Percentiles rank a stretch among this genome's conserved stretches.
Conservation (phyloP, 2,329 filamentous ascomycete genomes). For the Xylariaceae sp. region DNA sequence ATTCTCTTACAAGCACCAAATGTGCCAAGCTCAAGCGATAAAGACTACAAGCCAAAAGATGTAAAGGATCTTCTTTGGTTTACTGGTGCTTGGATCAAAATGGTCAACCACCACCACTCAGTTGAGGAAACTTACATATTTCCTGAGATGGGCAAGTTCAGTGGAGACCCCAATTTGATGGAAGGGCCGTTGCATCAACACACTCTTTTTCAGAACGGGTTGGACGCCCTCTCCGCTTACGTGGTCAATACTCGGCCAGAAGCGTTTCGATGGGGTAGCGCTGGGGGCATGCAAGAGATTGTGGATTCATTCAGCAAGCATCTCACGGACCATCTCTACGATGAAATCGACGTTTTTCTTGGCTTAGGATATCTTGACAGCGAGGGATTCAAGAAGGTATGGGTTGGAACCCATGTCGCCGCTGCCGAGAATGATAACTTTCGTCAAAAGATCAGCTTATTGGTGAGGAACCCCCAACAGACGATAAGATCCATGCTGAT, state of each 20-base stretch:
- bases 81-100: constrained; percentile 31
- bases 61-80: constrained; percentile 29
- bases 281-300: constrained; percentile 23
- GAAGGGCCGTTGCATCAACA: constrained; percentile 32
- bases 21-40: constrained; percentile 12
- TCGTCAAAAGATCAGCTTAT: constrained; percentile 1
- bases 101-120: constrained; percentile 34
- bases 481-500: background rate
- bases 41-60: constrained; percentile 12
- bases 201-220: constrained; percentile 28
- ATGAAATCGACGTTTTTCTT: constrained; percentile 27
- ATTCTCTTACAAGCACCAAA: constrained; percentile 32
- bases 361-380: constrained; percentile 20
- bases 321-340: constrained; percentile 28
- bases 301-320: constrained; percentile 23
- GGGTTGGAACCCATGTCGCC: constrained; percentile 16
- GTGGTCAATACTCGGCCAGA: constrained; percentile 21
- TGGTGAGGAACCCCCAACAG: constrained; percentile 12
- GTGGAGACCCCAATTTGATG: constrained; percentile 30
- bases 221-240: constrained; percentile 28
- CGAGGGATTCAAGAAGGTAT: constrained; percentile 11
- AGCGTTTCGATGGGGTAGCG: constrained; percentile 21
- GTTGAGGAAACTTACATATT: constrained; percentile 34
- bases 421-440: constrained; percentile 14
- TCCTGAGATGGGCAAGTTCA: constrained; percentile 30